phyloP scores from a whole-genome alignment of 148 eudicot genomes.

The Fagopyrum esculentum region DNA sequence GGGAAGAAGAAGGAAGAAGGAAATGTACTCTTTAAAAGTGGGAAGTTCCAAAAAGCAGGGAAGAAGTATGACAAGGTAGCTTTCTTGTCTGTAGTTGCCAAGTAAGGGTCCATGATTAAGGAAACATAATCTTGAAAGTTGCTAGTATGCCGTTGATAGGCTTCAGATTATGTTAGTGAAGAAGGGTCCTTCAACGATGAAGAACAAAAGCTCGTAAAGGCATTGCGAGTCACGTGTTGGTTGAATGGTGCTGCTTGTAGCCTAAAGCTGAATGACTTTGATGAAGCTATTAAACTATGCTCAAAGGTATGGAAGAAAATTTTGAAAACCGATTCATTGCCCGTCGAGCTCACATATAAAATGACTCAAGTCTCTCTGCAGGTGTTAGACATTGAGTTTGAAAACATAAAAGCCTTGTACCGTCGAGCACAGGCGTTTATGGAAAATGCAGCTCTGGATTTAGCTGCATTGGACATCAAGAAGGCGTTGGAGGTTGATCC shows the following conservation, averaged over 20 bases:
- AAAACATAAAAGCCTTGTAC: conserved; percentile 59
- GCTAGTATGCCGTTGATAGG: conserved; percentile 27
- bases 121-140: background rate
- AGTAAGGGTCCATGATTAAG: background rate
- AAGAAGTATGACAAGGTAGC: conserved; percentile 65
- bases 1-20: conserved; percentile 57
- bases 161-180: conserved; percentile 43
- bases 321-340: background rate
- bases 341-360: background rate
- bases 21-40: conserved; percentile 45
- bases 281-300: conserved; percentile 45
- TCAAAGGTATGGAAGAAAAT: conserved; percentile 36
- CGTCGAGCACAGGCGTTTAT: conserved; percentile 57
- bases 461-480: conserved; percentile 57
- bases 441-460: conserved; percentile 36
- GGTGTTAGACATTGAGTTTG: conserved; percentile 48
- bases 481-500: conserved; percentile 61
- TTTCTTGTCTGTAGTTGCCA: background rate
- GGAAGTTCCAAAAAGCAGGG: conserved; percentile 52
- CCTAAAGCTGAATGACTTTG: conserved; percentile 39
- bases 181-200: conserved; percentile 39
- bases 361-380: conserved; percentile 11
- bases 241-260: conserved; percentile 58
- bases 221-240: conserved; percentile 63
- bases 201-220: conserved; percentile 37